Conservation (phyloP, 305 asterid species). For the Fraxinus floribunda region DNA sequence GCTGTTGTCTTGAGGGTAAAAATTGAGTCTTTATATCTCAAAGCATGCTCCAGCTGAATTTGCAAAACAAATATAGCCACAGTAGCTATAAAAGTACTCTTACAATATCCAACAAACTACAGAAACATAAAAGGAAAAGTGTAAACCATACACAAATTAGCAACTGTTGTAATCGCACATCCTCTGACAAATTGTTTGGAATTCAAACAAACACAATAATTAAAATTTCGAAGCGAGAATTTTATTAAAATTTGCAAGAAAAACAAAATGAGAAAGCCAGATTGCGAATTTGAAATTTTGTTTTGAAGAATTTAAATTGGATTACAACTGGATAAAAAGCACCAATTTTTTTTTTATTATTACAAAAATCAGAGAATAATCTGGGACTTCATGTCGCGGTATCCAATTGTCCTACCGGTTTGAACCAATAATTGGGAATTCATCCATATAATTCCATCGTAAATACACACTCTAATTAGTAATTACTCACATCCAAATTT, state of each 20-base stretch:
- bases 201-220: not conserved
- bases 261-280: not conserved
- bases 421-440: not conserved
- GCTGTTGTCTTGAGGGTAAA: not conserved
- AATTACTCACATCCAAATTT: not conserved
- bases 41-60: not conserved
- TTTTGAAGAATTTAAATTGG: not conserved
- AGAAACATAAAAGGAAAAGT: not conserved
- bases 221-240: not conserved
- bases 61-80: not conserved
- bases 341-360: too few relatives aligned
- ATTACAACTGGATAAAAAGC: not conserved
- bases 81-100: not conserved
- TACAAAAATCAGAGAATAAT: not conserved
- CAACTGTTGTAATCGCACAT: not conserved
- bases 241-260: too few relatives aligned
- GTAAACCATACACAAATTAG: not conserved
- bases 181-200: not conserved
- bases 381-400: not conserved
- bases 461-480: not conserved
- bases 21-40: not conserved
- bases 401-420: not conserved
- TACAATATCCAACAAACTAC: not conserved
- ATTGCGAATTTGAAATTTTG: not conserved
- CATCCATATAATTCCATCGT: not conserved